Percentiles rank a stretch among this genome's conserved stretches.
Evolutionary conservation across 257 asterid genomes (phyloP).

Genomic region (Mentha longifolia): DNA sequence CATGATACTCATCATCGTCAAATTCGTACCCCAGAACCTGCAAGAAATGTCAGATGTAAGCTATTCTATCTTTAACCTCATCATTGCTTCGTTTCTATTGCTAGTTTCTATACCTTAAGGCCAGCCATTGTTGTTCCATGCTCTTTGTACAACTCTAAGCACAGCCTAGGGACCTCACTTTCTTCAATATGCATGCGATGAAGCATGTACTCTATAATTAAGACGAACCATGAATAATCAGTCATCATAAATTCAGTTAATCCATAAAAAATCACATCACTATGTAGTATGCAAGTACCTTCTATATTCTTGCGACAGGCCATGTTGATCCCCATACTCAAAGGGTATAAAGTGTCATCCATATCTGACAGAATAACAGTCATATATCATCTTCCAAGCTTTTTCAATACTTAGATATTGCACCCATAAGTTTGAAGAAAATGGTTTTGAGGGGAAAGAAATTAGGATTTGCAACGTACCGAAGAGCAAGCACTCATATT

Average conservation of each 20-base stretch:
- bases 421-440: background rate
- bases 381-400: background rate
- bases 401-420: background rate
- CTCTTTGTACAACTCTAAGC: conserved; percentile 81
- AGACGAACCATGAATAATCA: conserved; percentile 3
- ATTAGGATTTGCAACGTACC: conserved; percentile 46
- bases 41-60: conserved; percentile 2
- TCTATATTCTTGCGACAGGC: conserved; percentile 83
- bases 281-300: conserved; percentile 48
- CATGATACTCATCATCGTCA: conserved; percentile 81
- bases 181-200: conserved; percentile 66
- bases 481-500: conserved; percentile 65
- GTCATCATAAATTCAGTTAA: conserved; percentile 3
- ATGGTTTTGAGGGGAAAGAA: background rate
- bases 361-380: conserved; percentile 48
- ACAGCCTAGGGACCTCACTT: conserved; percentile 72
- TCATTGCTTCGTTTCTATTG: background rate
- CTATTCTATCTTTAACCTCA: background rate
- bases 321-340: conserved; percentile 77
- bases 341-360: conserved; percentile 92
- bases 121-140: conserved; percentile 97
- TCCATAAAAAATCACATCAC: background rate
- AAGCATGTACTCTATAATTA: conserved; percentile 70
- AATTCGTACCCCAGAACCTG: conserved; percentile 81
- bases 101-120: conserved; percentile 55